Percentiles rank a stretch among this genome's conserved stretches.
Evolutionary conservation across 2,329 filamentous ascomycete species (phyloP).

Genomic region (Paecilomyces sp.): DNA sequence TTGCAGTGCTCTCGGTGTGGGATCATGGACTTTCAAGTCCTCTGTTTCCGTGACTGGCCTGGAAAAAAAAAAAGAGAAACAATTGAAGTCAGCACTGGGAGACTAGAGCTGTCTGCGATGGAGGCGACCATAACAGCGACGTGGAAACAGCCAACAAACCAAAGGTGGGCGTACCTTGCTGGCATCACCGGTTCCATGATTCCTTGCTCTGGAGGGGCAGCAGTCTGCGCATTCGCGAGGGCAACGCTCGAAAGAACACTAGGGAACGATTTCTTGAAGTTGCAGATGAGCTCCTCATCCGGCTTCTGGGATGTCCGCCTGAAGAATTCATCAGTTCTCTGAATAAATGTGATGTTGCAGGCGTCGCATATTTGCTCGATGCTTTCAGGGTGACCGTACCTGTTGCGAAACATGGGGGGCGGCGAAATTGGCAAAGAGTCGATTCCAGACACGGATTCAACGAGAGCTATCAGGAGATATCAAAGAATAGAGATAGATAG

Average conservation of each 20-base stretch:
- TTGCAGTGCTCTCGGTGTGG: conserved; percentile 69
- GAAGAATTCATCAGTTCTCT: conserved; percentile 4
- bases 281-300: conserved; percentile 72
- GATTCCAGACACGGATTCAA: background rate
- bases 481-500: conserved; percentile 8
- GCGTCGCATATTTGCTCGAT: background rate
- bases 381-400: conserved; percentile 28
- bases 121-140: background rate
- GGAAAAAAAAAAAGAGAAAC: conserved; percentile 4
- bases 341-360: background rate
- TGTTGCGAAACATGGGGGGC: conserved; percentile 40
- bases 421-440: conserved; percentile 2
- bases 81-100: background rate
- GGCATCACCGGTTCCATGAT: conserved; percentile 14
- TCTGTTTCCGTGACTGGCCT: conserved; percentile 42
- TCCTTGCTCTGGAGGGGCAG: conserved; percentile 17
- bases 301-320: conserved; percentile 80
- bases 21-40: conserved; percentile 67
- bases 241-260: conserved; percentile 55
- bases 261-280: conserved; percentile 77
- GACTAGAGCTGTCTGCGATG: background rate
- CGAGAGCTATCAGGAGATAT: conserved; percentile 6
- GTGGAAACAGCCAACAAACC: background rate
- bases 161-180: conserved; percentile 3
- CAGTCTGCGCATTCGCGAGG: conserved; percentile 37